Percentiles rank a stretch among this genome's conserved stretches.
phyloP scores from a whole-genome alignment of 768 basidiomycete genomes.

The Dacryopinax primogenitus region DNA sequence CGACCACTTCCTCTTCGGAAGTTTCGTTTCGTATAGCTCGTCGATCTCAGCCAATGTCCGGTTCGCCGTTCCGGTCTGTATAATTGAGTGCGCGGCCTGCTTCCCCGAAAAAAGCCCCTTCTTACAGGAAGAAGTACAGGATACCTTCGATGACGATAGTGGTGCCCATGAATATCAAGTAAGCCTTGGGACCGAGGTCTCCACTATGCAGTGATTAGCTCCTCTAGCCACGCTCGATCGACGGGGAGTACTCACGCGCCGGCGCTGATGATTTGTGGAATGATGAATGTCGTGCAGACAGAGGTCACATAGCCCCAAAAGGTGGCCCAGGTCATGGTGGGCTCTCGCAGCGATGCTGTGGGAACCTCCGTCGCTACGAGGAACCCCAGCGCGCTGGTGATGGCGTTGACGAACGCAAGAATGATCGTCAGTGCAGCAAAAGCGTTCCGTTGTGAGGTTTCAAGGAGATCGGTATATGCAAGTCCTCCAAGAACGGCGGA shows the following conservation, averaged over 20 bases:
- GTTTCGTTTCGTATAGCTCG: neutral
- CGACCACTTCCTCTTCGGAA: neutral
- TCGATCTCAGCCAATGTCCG: neutral
- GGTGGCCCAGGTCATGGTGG: neutral
- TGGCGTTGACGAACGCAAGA: neutral
- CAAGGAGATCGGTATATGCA: neutral
- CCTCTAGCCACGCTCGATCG: neutral
- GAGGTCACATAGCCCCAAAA: neutral
- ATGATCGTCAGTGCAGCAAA: neutral
- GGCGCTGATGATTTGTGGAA: neutral
- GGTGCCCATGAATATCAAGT: neutral
- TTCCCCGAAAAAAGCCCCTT: neutral
- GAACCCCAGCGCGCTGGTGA: neutral
- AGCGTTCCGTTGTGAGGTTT: neutral
- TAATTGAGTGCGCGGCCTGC: neutral
- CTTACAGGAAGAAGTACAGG: neutral
- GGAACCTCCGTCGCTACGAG: neutral
- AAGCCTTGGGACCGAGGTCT: neutral
- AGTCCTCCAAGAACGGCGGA: neutral
- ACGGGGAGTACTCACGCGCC: neutral
- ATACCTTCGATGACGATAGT: neutral
- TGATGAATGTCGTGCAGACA: neutral
- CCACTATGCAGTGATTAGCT: neutral
- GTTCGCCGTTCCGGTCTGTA: neutral
- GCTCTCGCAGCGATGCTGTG: neutral